Percentiles rank a stretch among this genome's conserved stretches.
Conservation (phyloP, 208 protist genomes). For the Crithidia bombi region DNA sequence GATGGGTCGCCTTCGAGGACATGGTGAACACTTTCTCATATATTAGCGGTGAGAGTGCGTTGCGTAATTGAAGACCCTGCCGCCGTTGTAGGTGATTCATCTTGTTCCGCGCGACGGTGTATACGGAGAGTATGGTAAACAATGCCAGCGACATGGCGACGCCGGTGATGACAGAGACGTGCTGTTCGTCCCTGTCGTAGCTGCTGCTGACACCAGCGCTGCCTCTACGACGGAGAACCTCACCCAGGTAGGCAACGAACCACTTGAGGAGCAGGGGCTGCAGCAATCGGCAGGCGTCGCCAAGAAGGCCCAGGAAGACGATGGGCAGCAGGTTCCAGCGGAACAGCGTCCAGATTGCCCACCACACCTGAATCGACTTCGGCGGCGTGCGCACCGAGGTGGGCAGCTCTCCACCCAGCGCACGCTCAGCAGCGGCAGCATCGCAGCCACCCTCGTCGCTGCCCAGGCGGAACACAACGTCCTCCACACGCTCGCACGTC, state of each 20-base stretch:
- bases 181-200: too few relatives aligned
- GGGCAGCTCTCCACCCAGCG: constrained; percentile 7
- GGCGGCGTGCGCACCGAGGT: constrained; percentile 13
- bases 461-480: constrained; percentile 20
- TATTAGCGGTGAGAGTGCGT: constrained; percentile 65
- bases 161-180: too few relatives aligned
- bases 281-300: constrained; percentile 49
- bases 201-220: not conserved
- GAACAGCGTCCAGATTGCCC: constrained; percentile 43
- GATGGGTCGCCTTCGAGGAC: constrained; percentile 40
- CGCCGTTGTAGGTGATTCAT: constrained; percentile 38
- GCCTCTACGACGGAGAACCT: constrained; percentile 51
- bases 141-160: too few relatives aligned
- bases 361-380: constrained; percentile 50
- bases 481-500: constrained; percentile 50
- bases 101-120: constrained; percentile 12
- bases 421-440: constrained; percentile 32
- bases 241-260: constrained; percentile 49
- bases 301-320: constrained; percentile 45
- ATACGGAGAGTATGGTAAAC: too few relatives aligned
- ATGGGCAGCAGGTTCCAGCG: constrained; percentile 38
- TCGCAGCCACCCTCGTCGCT: too few relatives aligned
- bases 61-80: constrained; percentile 47
- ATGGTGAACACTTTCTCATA: constrained; percentile 86
- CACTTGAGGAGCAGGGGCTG: constrained; percentile 56